A percentile compares a stretch with the other conserved stretches of the same genome.
These are phyloP conservation scores for Fusarium phyllophilum DNA, from an alignment of 2,329 filamentous ascomycete species.

Conservation along the genomic window DNA sequence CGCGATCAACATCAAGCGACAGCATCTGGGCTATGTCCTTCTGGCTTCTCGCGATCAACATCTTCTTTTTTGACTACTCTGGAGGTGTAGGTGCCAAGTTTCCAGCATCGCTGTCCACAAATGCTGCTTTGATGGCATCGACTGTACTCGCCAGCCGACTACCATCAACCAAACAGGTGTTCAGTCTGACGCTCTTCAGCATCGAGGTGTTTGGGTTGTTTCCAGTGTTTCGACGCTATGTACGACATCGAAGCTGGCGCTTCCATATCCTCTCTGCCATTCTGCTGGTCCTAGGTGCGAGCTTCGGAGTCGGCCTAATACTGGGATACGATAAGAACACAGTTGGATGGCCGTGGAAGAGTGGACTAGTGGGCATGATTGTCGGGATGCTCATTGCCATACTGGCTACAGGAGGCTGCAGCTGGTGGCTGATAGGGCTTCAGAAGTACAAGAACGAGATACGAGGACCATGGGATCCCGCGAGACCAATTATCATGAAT, in stretches of 20 bases:
- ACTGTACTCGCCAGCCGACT: conserved; percentile 92
- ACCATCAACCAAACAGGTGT: conserved; percentile 91
- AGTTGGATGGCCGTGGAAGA: conserved; percentile 61
- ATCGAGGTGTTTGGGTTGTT: conserved; percentile 98
- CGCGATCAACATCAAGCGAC: conserved; percentile 88
- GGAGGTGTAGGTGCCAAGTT: conserved; percentile 72
- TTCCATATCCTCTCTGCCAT: conserved; percentile 83
- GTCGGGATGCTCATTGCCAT: conserved; percentile 79
- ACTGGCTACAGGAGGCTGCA: conserved; percentile 89
- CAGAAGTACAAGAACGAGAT: conserved; percentile 99
- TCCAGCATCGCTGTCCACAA: conserved; percentile 84
- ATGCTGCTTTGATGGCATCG: conserved; percentile 94
- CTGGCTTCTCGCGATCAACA: conserved; percentile 92
- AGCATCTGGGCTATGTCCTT: conserved; percentile 98
- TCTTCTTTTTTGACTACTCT: conserved; percentile 98
- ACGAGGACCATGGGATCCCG: conserved; percentile 96
- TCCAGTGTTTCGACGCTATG: conserved; percentile 93
- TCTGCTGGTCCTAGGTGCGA: conserved; percentile 80
- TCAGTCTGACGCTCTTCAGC: conserved; percentile 92
- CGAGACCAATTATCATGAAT: conserved; percentile 84
- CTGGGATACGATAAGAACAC: conserved; percentile 56
- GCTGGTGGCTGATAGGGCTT: conserved; percentile 96
- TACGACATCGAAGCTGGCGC: conserved; percentile 82
- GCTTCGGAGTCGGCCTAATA: conserved; percentile 77
- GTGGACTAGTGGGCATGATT: conserved; percentile 75